Base-by-base conservation (phyloP, 1,284 basidiomycete species). In the Ustilago bromivora region DNA sequence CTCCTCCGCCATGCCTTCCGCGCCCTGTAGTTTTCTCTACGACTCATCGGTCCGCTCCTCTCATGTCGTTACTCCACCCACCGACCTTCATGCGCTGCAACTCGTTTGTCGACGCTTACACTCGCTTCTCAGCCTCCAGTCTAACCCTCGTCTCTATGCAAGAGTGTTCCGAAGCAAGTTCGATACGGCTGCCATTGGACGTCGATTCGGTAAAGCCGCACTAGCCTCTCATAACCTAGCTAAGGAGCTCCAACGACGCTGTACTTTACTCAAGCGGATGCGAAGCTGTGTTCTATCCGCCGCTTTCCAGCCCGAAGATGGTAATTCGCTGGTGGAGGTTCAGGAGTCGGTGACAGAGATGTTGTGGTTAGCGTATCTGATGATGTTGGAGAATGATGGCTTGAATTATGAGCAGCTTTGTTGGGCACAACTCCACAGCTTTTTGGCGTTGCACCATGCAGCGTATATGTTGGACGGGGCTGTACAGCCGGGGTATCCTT, bases 401-500 rank as follows among this genome's bases (percentile, higher is more conserved):
- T 65, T 73, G 53, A 83, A 83, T 46, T 66, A 80, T 35, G 68
- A 70, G 17, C 76, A 78, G 31, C 52, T 83, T 1, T 66, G 61
- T 34, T 83, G 79, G 80, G 79, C 75, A 17, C 70, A 76, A 40
- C 40, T 83, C 35, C 71, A 79, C 15, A 62, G 61, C 51, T 82
- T 81, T 35, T 54, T 82, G n/a, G 62, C 66, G 15, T 35, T 83
- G 11, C 75, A 79, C 52, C 78, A 87, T 71, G 78, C 86, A 51
- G 69, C 84, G 23, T 84, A 86, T 51, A 81, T 87, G 76, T 78
- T 88, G 35, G 76, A 87, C 11, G 75, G 83, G 11, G 80, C 85
- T 5, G 80, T 87, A 0, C 71, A 81, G 43, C 83, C 87, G 12
- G 87, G 85, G 0, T 88, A 87, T 60, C 88, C 88, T 7, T 82